phyloP scores from a whole-genome alignment of 1,139 yeast genomes.

The Nakaseomyces sp. region DNA sequence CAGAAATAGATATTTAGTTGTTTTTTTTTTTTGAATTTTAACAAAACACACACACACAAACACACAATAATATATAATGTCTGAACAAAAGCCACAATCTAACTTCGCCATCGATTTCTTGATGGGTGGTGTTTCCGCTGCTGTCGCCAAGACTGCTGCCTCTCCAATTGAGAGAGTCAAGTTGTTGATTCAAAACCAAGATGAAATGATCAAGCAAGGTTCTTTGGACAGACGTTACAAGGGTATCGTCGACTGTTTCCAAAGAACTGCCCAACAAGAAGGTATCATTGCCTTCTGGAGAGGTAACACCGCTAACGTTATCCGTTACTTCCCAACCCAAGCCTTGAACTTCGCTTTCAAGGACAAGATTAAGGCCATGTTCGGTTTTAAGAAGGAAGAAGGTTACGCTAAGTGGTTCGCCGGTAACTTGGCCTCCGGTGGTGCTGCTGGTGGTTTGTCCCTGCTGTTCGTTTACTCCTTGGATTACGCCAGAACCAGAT shows the following conservation, averaged over 20 bases:
- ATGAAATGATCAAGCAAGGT: constrained; percentile 75
- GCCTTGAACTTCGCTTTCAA: constrained; percentile 79
- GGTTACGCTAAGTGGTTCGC: constrained; percentile 64
- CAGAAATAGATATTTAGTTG: no score
- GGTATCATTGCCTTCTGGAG: constrained; percentile 69
- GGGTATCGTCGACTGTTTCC: constrained; percentile 66
- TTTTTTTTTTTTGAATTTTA: no score
- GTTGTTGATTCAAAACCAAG: constrained; percentile 73
- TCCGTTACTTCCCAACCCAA: constrained; percentile 79
- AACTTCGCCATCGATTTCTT: constrained; percentile 49
- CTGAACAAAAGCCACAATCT: constrained; percentile 20
- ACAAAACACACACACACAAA: background rate
- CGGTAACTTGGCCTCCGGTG: constrained; percentile 80
- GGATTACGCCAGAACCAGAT: constrained; percentile 78
- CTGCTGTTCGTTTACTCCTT: constrained; percentile 68
- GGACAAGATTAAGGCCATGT: constrained; percentile 71
- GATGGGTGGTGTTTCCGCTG: constrained; percentile 83
- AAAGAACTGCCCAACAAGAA: constrained; percentile 61
- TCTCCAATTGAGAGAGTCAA: constrained; percentile 80
- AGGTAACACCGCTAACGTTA: constrained; percentile 77
- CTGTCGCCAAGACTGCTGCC: constrained; percentile 75
- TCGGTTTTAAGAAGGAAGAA: constrained; percentile 59
- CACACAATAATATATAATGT: constrained; percentile 8
- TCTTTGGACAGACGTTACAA: constrained; percentile 57
- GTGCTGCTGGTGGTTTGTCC: constrained; percentile 74